These are phyloP conservation scores for Inosperma sp. DNA, from an alignment of 768 basidiomycete species.

Conservation along the genomic window DNA sequence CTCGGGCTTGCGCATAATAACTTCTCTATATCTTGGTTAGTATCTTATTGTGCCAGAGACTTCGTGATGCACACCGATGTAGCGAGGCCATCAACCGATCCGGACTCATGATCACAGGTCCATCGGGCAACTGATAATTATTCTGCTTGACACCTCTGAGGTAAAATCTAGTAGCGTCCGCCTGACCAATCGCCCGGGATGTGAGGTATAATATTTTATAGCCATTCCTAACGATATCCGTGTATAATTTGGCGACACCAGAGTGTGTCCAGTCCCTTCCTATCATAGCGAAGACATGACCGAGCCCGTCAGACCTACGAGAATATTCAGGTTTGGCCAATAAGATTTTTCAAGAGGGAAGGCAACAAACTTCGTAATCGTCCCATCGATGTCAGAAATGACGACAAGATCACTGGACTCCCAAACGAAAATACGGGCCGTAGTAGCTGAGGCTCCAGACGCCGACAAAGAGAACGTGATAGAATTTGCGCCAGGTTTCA, in stretches of 20 bases:
- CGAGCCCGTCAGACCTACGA: slow-evolving; percentile 85
- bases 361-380: slow-evolving; percentile 87
- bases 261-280: slow-evolving; percentile 98
- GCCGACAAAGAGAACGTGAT: slow-evolving; percentile 91
- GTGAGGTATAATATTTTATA: slow-evolving; percentile 99
- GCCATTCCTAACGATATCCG: slow-evolving; percentile 90
- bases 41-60: neutral
- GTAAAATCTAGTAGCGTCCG: slow-evolving; percentile 93
- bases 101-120: slow-evolving; percentile 98
- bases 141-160: slow-evolving; percentile 93
- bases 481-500: slow-evolving; percentile 84
- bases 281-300: slow-evolving; percentile 96
- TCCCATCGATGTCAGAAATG: slow-evolving; percentile 97
- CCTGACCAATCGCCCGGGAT: slow-evolving; percentile 95
- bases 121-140: slow-evolving; percentile 93
- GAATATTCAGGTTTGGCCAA: neutral
- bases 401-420: slow-evolving; percentile 87
- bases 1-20: slow-evolving; percentile 98
- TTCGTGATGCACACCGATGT: slow-evolving; percentile 63
- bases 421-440: slow-evolving; percentile 94
- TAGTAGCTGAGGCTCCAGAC: slow-evolving; percentile 76
- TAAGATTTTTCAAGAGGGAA: neutral
- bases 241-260: slow-evolving; percentile 96
- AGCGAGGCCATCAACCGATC: slow-evolving; percentile 91
- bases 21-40: slow-evolving; percentile 57